Evolutionary conservation across 768 basidiomycete genomes (phyloP).

Genomic region (Trametes cinnabarina): DNA sequence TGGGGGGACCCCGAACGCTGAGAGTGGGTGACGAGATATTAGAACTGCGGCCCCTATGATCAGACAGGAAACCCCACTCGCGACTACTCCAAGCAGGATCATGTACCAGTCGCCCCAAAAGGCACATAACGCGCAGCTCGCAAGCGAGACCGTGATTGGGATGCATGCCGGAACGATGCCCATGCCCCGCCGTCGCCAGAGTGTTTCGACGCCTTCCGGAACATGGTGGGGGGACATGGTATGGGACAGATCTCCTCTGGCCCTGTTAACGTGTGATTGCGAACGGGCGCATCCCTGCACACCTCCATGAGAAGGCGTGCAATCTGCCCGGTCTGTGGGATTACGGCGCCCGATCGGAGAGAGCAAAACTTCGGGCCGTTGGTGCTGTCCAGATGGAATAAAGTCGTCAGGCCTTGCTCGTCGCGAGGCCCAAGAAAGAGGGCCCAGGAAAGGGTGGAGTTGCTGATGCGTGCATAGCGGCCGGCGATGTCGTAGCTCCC

Average conservation of each 20-base stretch:
- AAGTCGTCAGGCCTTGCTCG: neutral
- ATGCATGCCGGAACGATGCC: neutral
- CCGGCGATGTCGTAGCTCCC: slow-evolving; percentile 10
- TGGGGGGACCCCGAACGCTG: neutral
- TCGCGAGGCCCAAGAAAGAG: slow-evolving; percentile 3
- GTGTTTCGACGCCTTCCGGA: neutral
- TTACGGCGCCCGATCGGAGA: neutral
- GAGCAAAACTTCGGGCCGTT: neutral
- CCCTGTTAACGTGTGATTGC: neutral
- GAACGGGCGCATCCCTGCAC: neutral
- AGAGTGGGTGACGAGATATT: neutral
- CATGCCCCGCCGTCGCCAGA: neutral
- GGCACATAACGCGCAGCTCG: neutral
- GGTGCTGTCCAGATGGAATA: neutral
- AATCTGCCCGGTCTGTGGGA: neutral
- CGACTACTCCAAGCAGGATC: slow-evolving; percentile 3
- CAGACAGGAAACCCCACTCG: slow-evolving; percentile 4
- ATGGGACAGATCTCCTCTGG: no score
- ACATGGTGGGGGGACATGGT: neutral
- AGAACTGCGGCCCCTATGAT: slow-evolving; percentile 5
- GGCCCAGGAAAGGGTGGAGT: neutral
- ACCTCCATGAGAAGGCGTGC: neutral
- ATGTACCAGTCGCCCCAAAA: slow-evolving; percentile 5
- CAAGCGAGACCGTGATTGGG: neutral
- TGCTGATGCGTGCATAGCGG: neutral